These are phyloP conservation scores for Gastrodia elata DNA, from an alignment of 106 monocot genomes.

Conservation along the genomic window DNA sequence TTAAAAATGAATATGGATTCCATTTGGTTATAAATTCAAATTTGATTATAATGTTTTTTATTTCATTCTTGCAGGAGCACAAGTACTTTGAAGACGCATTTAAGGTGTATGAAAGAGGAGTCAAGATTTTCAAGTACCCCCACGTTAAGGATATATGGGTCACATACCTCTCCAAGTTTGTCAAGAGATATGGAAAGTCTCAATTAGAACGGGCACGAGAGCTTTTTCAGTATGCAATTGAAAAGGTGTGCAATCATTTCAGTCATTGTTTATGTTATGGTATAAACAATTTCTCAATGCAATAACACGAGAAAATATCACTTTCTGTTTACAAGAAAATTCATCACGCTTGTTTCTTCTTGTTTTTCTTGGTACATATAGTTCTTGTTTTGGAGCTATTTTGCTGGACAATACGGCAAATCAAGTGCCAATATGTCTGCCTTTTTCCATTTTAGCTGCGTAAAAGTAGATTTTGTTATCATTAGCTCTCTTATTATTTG, in stretches of 20 bases:
- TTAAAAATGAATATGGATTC: background rate
- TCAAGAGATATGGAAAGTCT: slow-evolving; percentile 73
- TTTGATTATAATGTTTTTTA: background rate
- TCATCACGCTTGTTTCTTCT: background rate
- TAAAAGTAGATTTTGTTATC: background rate
- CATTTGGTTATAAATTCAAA: too few relatives aligned
- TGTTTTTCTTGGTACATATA: background rate
- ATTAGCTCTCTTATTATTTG: background rate
- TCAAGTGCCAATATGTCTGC: background rate
- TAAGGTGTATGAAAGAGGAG: slow-evolving; percentile 98
- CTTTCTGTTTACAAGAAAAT: background rate
- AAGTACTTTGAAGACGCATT: slow-evolving; percentile 99
- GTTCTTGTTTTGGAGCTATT: slow-evolving; percentile 2
- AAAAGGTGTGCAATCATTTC: slow-evolving; percentile 42
- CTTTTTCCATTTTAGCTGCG: background rate
- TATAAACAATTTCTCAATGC: background rate
- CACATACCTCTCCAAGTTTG: slow-evolving; percentile 92
- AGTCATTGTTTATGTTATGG: background rate
- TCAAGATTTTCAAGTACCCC: slow-evolving; percentile 96
- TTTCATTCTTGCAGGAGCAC: slow-evolving; percentile 38
- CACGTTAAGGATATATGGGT: slow-evolving; percentile 98
- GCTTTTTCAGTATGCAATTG: slow-evolving; percentile 82
- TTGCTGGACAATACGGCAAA: background rate
- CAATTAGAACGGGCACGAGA: slow-evolving; percentile 90
- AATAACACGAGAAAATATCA: background rate